A percentile compares a stretch with the other conserved stretches of the same genome.
Evolutionary conservation across 2,329 filamentous ascomycete species (phyloP).

Genomic region (Neopestalotiopsis clavispora): DNA sequence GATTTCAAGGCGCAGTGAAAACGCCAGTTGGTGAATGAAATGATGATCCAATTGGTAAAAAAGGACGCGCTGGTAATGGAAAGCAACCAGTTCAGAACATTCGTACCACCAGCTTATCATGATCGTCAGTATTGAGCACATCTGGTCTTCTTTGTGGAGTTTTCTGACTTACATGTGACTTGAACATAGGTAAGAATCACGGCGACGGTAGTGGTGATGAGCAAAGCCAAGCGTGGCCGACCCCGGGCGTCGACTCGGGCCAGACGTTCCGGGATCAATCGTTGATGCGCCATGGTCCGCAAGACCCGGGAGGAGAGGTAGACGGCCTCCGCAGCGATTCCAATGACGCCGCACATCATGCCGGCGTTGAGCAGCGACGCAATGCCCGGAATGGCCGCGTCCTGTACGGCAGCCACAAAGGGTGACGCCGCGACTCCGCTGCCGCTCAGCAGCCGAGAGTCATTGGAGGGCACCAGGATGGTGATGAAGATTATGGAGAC

Average conservation of each 20-base stretch:
- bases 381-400: background rate
- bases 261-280: background rate
- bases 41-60: background rate
- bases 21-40: background rate
- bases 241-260: background rate
- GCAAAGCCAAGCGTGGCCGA: background rate
- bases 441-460: background rate
- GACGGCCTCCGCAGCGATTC: background rate
- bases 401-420: background rate
- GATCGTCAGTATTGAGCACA: background rate
- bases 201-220: background rate
- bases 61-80: background rate
- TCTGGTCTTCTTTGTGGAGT: too few species aligned
- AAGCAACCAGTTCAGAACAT: background rate
- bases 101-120: background rate
- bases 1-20: background rate
- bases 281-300: background rate
- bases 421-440: background rate
- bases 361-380: background rate
- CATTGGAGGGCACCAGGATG: background rate
- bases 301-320: background rate
- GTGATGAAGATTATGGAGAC: constrained; percentile 34
- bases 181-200: background rate
- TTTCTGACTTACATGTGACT: background rate
- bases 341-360: background rate